Conservation (phyloP, 768 basidiomycete genomes). For the Rubroboletus pulcherrimus region DNA sequence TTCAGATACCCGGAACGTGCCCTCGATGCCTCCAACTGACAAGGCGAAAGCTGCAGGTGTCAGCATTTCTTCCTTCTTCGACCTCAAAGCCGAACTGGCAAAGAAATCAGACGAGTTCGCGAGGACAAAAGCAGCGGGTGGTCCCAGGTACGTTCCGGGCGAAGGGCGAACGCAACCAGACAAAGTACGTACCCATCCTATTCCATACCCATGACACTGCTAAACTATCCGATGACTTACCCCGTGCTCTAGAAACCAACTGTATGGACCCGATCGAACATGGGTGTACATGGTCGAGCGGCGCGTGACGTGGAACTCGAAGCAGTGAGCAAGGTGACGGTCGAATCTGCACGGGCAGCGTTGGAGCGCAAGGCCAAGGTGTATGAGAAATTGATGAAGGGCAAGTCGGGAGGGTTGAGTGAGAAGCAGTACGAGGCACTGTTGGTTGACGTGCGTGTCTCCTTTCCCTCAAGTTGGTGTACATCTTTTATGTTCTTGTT, state of each 20-base stretch:
- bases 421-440: conserved; percentile 71
- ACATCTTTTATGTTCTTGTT: background rate
- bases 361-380: conserved; percentile 77
- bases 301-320: conserved; percentile 70
- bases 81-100: conserved; percentile 61
- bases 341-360: conserved; percentile 67
- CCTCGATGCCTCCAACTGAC: conserved; percentile 44
- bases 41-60: conserved; percentile 66
- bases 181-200: conserved; percentile 47
- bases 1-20: conserved; percentile 6
- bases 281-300: conserved; percentile 63
- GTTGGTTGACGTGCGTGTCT: conserved; percentile 67
- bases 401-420: conserved; percentile 72
- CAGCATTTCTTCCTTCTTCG: conserved; percentile 74
- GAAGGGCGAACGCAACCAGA: conserved; percentile 58
- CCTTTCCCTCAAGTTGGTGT: background rate
- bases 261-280: conserved; percentile 73
- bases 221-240: background rate
- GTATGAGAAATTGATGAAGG: conserved; percentile 74
- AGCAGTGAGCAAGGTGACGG: conserved; percentile 60
- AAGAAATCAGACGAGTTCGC: conserved; percentile 55
- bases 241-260: conserved; percentile 59
- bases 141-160: conserved; percentile 47
- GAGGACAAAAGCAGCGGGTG: conserved; percentile 61
- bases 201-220: background rate